phyloP scores from a whole-genome alignment of 1,139 yeast species.

The Yarrowia galli region DNA sequence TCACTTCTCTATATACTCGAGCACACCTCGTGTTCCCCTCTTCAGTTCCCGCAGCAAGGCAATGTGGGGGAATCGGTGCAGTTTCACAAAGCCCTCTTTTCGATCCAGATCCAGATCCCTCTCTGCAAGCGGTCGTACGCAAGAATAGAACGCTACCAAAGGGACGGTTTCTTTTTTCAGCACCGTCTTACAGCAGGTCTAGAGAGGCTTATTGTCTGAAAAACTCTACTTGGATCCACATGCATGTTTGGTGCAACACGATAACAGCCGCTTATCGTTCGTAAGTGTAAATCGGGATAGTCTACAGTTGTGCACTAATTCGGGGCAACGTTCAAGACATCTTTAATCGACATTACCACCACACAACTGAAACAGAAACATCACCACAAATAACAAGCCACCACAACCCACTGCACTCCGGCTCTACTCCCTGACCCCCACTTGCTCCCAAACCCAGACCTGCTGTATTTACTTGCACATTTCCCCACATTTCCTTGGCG shows the following conservation, averaged over 20 bases:
- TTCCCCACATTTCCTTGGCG: conserved; percentile 26
- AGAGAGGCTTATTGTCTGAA: neutral
- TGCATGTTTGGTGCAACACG: conserved; percentile 19
- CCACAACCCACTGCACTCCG: neutral
- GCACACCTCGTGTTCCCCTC: neutral
- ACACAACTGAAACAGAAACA: too few relatives aligned
- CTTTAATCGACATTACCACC: too few relatives aligned
- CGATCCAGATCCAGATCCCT: neutral
- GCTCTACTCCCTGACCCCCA: neutral
- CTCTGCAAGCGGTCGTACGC: neutral
- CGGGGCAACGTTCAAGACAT: too few relatives aligned
- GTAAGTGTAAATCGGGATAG: neutral
- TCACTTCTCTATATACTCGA: conserved; percentile 3
- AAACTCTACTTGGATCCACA: neutral
- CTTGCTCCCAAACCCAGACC: conserved; percentile 30
- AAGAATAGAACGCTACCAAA: neutral
- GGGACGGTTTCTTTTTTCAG: neutral
- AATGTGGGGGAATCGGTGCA: conserved; percentile 14
- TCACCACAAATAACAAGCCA: too few relatives aligned
- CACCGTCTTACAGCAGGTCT: conserved; percentile 15
- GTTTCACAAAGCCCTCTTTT: conserved; percentile 9
- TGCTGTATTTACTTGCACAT: conserved; percentile 6
- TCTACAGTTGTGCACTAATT: too few relatives aligned
- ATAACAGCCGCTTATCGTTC: conserved; percentile 23
- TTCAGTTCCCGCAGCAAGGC: neutral